phyloP scores from a whole-genome alignment of 768 basidiomycete genomes.

The Pulveroboletus ravenelii region DNA sequence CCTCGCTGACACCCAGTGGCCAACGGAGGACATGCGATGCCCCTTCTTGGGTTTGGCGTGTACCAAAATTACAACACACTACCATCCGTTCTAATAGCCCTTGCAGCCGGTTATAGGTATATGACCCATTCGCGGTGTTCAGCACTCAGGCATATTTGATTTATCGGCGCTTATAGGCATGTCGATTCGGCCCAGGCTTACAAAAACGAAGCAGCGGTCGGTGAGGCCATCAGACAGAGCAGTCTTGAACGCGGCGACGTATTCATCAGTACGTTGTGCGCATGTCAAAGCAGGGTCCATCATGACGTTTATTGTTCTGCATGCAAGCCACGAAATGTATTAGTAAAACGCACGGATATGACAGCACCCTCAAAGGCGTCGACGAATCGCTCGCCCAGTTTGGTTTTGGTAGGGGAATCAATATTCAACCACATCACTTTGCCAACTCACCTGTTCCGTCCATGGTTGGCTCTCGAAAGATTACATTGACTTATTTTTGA shows the following conservation, averaged over 20 bases:
- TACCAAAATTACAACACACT: conserved; percentile 60
- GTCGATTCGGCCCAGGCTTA: conserved; percentile 73
- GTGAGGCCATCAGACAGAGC: conserved; percentile 52
- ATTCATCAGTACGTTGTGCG: conserved; percentile 57
- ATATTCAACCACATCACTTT: conserved; percentile 3
- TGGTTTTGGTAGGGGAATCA: conserved; percentile 46
- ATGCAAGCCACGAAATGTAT: conserved; percentile 60
- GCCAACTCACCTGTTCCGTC: conserved; percentile 1
- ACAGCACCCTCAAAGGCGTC: conserved; percentile 52
- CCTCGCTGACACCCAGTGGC: not conserved
- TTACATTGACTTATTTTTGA: conserved; percentile 72
- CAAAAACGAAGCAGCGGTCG: conserved; percentile 59
- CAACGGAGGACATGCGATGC: conserved; percentile 50
- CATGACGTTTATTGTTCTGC: conserved; percentile 3
- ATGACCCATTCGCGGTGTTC: conserved; percentile 3
- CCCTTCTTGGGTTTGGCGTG: conserved; percentile 66
- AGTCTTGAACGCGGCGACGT: conserved; percentile 53
- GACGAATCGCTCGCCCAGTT: conserved; percentile 58
- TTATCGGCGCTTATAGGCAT: conserved; percentile 41
- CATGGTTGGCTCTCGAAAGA: conserved; percentile 29
- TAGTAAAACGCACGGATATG: conserved; percentile 58
- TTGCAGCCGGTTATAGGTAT: conserved; percentile 63
- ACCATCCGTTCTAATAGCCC: conserved; percentile 54
- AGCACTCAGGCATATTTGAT: not conserved
- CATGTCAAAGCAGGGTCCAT: not conserved